A percentile compares a stretch with the other conserved stretches of the same genome.
These are phyloP conservation scores for Alternaria rosae DNA, from an alignment of 2,329 filamentous ascomycete species.

Conservation along the genomic window DNA sequence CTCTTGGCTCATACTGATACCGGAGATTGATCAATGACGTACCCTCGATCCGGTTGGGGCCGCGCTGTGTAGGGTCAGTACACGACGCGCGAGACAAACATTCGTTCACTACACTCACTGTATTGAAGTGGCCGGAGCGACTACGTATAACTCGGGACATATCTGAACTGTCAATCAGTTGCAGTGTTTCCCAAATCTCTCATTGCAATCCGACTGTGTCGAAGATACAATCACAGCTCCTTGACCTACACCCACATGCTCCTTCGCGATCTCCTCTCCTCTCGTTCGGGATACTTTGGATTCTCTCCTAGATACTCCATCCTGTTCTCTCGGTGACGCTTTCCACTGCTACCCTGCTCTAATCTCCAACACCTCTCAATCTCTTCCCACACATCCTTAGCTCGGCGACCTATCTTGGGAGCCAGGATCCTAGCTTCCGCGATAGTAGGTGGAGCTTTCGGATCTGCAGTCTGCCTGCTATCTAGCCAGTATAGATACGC, in stretches of 20 bases:
- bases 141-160: neutral
- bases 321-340: slow-evolving; percentile 14
- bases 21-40: neutral
- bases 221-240: neutral
- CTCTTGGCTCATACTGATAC: neutral
- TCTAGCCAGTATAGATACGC: slow-evolving; percentile 28
- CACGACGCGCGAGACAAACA: neutral
- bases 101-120: neutral
- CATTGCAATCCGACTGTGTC: neutral
- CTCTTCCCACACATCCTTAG: slow-evolving; percentile 22
- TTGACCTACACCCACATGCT: slow-evolving; percentile 14
- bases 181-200: neutral
- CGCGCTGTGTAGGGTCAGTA: neutral
- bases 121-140: neutral
- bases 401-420: slow-evolving; percentile 5
- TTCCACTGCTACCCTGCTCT: slow-evolving; percentile 15
- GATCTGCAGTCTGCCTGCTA: slow-evolving; percentile 11
- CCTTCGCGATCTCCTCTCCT: neutral
- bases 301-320: slow-evolving; percentile 17
- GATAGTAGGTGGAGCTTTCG: slow-evolving; percentile 7
- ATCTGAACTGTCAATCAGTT: neutral
- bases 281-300: neutral
- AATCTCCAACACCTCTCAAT: slow-evolving; percentile 19
- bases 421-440: slow-evolving; percentile 19
- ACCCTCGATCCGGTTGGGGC: neutral